Evolutionary conservation across 345 rosid genomes (phyloP).

Genomic region (Eucalyptus polyanthemos): DNA sequence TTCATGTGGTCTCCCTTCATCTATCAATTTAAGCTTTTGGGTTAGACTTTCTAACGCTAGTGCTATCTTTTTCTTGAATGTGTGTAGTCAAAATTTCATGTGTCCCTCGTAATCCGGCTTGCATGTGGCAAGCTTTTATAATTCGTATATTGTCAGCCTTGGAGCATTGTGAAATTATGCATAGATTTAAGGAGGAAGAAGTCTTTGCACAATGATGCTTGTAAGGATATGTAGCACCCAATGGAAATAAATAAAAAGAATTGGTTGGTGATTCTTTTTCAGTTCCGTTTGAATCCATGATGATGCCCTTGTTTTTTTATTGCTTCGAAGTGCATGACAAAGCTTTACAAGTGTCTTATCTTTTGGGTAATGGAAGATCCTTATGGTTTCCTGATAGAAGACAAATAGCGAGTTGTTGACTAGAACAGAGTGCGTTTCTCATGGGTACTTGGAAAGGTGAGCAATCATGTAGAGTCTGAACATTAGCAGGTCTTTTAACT

Average conservation of each 20-base stretch:
- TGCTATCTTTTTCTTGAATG: too few species aligned
- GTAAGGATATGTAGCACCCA: background rate
- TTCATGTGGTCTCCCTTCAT: background rate
- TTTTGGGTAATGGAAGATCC: background rate
- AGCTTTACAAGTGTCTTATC: background rate
- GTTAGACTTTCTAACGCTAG: background rate
- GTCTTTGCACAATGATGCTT: background rate
- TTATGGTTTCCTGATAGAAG: background rate
- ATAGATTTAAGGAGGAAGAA: background rate
- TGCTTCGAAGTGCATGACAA: background rate
- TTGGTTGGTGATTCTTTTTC: background rate
- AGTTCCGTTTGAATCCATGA: background rate
- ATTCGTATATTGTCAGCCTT: background rate
- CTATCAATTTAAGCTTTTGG: background rate
- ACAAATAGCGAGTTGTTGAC: background rate
- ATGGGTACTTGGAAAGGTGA: background rate
- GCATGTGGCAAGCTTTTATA: background rate
- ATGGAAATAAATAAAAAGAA: background rate
- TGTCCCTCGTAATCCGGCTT: background rate
- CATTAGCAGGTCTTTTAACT: background rate
- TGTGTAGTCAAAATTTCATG: background rate
- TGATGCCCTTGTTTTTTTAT: background rate
- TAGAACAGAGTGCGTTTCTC: background rate
- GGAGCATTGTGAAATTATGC: background rate
- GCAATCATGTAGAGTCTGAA: background rate